phyloP scores from a whole-genome alignment of 2,329 filamentous ascomycete species.

The Sporothrix luriei region DNA sequence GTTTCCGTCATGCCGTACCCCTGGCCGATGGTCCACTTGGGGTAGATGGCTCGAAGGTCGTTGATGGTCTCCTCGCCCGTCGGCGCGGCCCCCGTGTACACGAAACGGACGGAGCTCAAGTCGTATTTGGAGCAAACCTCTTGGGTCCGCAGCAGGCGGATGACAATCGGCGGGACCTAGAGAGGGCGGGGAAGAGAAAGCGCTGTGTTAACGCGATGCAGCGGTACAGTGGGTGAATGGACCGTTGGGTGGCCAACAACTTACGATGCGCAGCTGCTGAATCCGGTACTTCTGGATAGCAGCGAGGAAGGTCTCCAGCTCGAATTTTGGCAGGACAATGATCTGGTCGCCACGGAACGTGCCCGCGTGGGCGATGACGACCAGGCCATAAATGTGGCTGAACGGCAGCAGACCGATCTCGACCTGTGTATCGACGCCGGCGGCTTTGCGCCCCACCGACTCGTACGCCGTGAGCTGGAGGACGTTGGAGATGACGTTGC shows the following conservation, averaged over 20 bases:
- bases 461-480: constrained; percentile 60
- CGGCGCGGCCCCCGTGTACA: constrained; percentile 79
- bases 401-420: constrained; percentile 69
- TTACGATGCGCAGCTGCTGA: constrained; percentile 63
- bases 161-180: constrained; percentile 78
- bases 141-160: constrained; percentile 69
- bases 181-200: not conserved
- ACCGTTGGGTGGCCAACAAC: constrained; percentile 35
- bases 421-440: constrained; percentile 43
- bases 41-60: constrained; percentile 63
- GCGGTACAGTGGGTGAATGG: too few species aligned
- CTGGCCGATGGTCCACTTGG: constrained; percentile 65
- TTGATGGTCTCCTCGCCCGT: constrained; percentile 71
- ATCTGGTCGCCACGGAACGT: constrained; percentile 72
- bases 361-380: constrained; percentile 67
- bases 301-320: constrained; percentile 62
- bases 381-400: constrained; percentile 76
- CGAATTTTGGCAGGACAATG: constrained; percentile 72
- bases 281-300: constrained; percentile 70
- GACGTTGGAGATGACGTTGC: constrained; percentile 73
- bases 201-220: not conserved
- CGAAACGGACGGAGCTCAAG: constrained; percentile 63
- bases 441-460: constrained; percentile 40
- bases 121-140: constrained; percentile 67
- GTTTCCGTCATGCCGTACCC: constrained; percentile 83